These are phyloP conservation scores for Suillus subluteus DNA, from an alignment of 768 basidiomycete species.

Conservation along the genomic window DNA sequence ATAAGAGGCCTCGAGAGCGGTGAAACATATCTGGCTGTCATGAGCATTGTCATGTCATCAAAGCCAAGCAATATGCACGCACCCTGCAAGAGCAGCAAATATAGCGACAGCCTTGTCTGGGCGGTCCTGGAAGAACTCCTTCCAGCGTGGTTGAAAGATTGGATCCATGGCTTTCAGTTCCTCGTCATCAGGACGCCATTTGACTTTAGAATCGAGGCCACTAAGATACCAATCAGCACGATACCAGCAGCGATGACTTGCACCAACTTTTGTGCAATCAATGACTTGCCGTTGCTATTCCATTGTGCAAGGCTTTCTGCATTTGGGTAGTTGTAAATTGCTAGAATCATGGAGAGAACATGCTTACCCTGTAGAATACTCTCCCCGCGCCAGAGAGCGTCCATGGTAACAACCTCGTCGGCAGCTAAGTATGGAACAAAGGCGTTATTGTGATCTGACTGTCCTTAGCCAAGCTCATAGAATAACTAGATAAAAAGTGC, in stretches of 20 bases:
- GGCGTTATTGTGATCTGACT: constrained; percentile 34
- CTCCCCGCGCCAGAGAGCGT: too few relatives aligned
- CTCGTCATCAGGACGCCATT: constrained; percentile 51
- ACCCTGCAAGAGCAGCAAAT: constrained; percentile 49
- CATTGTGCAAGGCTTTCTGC: too few relatives aligned
- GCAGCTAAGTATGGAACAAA: constrained; percentile 41
- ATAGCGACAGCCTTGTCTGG: constrained; percentile 44
- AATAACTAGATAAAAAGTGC: constrained; percentile 2
- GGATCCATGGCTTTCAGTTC: constrained; percentile 56
- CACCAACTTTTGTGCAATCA: constrained; percentile 28
- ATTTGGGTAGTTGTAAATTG: too few relatives aligned
- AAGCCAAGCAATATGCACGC: neutral
- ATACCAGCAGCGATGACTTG: neutral
- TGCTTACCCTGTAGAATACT: too few relatives aligned
- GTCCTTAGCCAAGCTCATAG: neutral
- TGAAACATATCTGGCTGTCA: neutral
- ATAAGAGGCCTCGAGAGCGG: neutral
- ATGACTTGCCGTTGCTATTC: constrained; percentile 14
- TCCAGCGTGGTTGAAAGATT: constrained; percentile 45
- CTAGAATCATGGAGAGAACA: too few relatives aligned
- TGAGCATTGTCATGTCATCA: neutral
- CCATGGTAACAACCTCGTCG: constrained; percentile 36
- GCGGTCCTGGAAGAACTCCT: too few relatives aligned
- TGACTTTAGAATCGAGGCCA: constrained; percentile 57
- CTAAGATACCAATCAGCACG: constrained; percentile 30